Evolutionary conservation across 1,139 yeast species (phyloP).

Genomic region (Blastobotrys petasosporus): DNA sequence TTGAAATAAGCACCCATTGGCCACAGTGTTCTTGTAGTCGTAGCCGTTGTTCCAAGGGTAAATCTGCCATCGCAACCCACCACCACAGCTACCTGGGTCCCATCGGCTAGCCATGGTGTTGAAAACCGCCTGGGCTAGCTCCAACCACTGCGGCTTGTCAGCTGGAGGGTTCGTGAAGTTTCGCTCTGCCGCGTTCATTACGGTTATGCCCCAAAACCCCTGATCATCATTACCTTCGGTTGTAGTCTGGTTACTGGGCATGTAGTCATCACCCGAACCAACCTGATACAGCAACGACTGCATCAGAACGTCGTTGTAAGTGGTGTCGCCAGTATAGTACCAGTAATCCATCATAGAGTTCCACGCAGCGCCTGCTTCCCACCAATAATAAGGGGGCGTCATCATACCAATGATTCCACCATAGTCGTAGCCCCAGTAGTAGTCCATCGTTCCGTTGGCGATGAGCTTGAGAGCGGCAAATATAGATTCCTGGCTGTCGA

Average conservation of each 20-base stretch:
- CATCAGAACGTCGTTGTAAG: constrained; percentile 54
- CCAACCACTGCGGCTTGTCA: constrained; percentile 59
- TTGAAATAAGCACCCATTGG: constrained; percentile 83
- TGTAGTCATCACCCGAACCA: constrained; percentile 69
- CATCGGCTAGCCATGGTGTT: constrained; percentile 86
- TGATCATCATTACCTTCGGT: constrained; percentile 98
- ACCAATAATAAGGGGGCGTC: constrained; percentile 86
- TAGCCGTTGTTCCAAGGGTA: constrained; percentile 90
- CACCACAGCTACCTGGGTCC: constrained; percentile 68
- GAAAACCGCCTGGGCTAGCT: constrained; percentile 71
- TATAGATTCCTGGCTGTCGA: too few relatives aligned
- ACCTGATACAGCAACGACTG: constrained; percentile 67
- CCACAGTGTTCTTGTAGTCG: constrained; percentile 79
- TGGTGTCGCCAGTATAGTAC: constrained; percentile 63
- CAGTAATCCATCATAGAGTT: constrained; percentile 78
- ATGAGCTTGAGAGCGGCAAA: constrained; percentile 50
- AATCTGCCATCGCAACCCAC: constrained; percentile 94
- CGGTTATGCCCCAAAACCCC: constrained; percentile 94
- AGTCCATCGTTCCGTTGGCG: constrained; percentile 73
- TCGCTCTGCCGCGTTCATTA: constrained; percentile 87
- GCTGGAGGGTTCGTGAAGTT: constrained; percentile 68
- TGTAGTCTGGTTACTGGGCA: constrained; percentile 84
- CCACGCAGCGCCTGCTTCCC: constrained; percentile 99
- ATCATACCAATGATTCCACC: constrained; percentile 86
- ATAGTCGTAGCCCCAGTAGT: constrained; percentile 60